Evolutionary conservation across 768 basidiomycete genomes (phyloP).

Genomic region (Lenzites betulinus): DNA sequence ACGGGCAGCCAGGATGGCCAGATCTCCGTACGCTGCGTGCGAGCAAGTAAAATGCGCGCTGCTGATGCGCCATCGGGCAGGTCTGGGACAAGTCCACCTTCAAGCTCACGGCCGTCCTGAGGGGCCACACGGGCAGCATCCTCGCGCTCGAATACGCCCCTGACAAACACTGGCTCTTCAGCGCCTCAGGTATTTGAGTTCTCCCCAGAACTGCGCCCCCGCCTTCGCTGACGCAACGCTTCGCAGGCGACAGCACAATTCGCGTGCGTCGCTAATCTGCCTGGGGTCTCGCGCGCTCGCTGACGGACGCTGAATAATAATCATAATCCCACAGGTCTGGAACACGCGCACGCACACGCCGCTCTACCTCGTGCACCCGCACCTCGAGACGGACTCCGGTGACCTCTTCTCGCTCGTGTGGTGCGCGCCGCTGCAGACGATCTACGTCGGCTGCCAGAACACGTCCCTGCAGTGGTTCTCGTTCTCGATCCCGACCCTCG

Average conservation of each 20-base stretch:
- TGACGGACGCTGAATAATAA: not conserved
- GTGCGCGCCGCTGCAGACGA: conserved; percentile 64
- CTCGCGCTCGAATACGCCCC: conserved; percentile 75
- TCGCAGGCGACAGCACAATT: conserved; percentile 84
- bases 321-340: too few species aligned
- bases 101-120: conserved; percentile 64
- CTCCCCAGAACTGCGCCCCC: not conserved
- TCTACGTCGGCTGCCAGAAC: conserved; percentile 91
- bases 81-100: conserved; percentile 84
- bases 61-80: conserved; percentile 39
- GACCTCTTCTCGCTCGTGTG: conserved; percentile 87
- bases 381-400: conserved; percentile 78
- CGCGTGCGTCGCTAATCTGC: conserved; percentile 50
- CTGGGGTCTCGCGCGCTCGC: not conserved
- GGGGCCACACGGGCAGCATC: conserved; percentile 84
- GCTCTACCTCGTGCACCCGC: conserved; percentile 75
- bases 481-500: conserved; percentile 39
- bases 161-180: conserved; percentile 85
- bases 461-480: conserved; percentile 90
- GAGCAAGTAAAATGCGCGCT: not conserved
- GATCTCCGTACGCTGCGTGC: conserved; percentile 58
- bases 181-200: conserved; percentile 66
- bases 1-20: conserved; percentile 79
- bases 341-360: conserved; percentile 65
- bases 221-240: not conserved